Evolutionary conservation across 2,329 filamentous ascomycete species (phyloP), one percentile per base, ranked within the genome.

Genomic region (Amylocarpus encephaloides): DNA sequence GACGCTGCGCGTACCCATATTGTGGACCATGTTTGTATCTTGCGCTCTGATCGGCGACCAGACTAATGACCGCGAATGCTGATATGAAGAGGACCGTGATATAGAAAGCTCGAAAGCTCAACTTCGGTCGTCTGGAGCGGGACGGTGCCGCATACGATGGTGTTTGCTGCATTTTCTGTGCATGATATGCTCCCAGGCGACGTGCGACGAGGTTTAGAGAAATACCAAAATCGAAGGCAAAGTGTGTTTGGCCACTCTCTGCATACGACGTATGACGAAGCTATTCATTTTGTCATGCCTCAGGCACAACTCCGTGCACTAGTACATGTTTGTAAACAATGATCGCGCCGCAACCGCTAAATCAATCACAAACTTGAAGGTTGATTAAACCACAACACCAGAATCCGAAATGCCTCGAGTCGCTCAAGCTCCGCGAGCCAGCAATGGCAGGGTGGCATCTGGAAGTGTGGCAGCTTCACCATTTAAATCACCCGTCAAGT

Each of bases 331-430:
- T 16, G 49, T 34, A 55, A 55, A 57, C 55, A 57, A 51, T 48
- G 42, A 26, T 26, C 22, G 22, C 22, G 22, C 7, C 22, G 22
- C 22, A 26, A 26, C 22, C 22, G 7, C 22, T 4, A 26, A 26
- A 26, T 52, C 54, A 48, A 47, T 12, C 22, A 38, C 2, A 16
- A 46, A 35, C 33, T 46, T 5, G 9, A 22, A 12, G 4, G 33
- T 33, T 16, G 5, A 30, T 16, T 30, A 44, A n/a, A 44, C 19
- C 35, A 39, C 34, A 43, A 49, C 43, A 33, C 49, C 45, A 48
- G 18, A 46, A 11, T 30, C 30, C 43, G 56, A 47, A 9, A 82
- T 82, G 78, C 76, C 78, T 68, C 76, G 78, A 67, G 72, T 78
- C 49, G 74, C 73, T 61, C 74, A 75, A 55, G 66, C 67, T 7